Conservation (phyloP, 1,284 basidiomycete genomes). For the Irpex lacteus region DNA sequence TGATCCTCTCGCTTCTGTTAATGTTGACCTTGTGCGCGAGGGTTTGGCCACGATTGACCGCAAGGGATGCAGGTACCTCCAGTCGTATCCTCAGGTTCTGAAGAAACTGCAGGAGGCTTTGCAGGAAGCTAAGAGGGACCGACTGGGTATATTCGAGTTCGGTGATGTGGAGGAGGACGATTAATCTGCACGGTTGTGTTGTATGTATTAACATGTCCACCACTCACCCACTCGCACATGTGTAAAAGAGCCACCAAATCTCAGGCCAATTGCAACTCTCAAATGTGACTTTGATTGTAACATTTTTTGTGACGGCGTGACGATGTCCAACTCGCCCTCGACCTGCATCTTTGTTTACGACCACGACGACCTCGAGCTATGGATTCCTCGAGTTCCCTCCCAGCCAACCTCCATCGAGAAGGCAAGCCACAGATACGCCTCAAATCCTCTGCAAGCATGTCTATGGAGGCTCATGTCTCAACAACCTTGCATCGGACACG, state of each 20-base stretch:
- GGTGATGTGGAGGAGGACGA: slow-evolving; percentile 80
- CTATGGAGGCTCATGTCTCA: slow-evolving; percentile 4
- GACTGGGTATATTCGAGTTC: slow-evolving; percentile 86
- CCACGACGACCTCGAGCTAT: not conserved
- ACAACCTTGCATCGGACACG: slow-evolving; percentile 5
- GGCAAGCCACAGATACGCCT: not conserved
- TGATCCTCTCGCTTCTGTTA: slow-evolving; percentile 77
- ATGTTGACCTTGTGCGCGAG: slow-evolving; percentile 79
- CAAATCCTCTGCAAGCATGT: slow-evolving; percentile 3
- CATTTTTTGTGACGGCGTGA: slow-evolving; percentile 1
- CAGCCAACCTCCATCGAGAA: not conserved
- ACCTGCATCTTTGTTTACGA: not conserved
- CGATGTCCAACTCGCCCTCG: not conserved
- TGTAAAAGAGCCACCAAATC: not conserved
- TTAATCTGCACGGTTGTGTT: not conserved
- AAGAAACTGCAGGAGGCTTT: slow-evolving; percentile 66
- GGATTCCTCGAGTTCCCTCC: slow-evolving; percentile 2
- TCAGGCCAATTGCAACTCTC: not conserved
- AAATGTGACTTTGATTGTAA: slow-evolving; percentile 1
- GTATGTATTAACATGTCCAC: not conserved
- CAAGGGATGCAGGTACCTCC: slow-evolving; percentile 74
- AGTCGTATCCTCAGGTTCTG: slow-evolving; percentile 66
- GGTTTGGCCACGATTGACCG: slow-evolving; percentile 79
- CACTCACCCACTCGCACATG: not conserved
- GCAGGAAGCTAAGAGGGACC: slow-evolving; percentile 68